Evolutionary conservation across 2,329 filamentous ascomycete species (phyloP).

Genomic region (Colletotrichum karsti): DNA sequence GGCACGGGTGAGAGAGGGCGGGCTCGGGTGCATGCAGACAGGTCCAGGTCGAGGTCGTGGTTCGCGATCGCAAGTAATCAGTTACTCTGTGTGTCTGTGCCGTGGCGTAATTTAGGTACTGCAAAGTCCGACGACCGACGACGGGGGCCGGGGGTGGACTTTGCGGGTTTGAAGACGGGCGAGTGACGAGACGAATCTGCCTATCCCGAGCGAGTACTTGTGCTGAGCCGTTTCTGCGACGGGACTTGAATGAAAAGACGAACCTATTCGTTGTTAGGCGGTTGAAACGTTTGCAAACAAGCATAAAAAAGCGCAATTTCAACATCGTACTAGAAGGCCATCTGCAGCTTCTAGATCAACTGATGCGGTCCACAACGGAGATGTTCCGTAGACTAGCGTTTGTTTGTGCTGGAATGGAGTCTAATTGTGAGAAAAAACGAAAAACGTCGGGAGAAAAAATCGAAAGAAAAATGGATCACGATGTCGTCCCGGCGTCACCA

Average conservation of each 20-base stretch:
- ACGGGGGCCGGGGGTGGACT: constrained; percentile 8
- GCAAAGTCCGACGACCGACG: constrained; percentile 3
- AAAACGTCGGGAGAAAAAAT: not conserved
- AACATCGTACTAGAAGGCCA: not conserved
- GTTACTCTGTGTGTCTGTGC: too few species aligned
- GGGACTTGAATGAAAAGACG: not conserved
- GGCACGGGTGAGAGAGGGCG: not conserved
- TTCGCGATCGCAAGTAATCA: too few species aligned
- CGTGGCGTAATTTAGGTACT: not conserved
- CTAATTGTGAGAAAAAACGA: not conserved
- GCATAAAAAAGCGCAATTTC: not conserved
- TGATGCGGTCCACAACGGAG: constrained; percentile 23
- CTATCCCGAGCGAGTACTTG: not conserved
- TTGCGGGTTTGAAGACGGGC: constrained; percentile 6
- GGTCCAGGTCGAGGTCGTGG: too few species aligned
- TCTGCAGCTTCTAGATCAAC: constrained; percentile 9
- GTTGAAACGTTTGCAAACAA: not conserved
- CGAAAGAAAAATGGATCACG: constrained; percentile 14
- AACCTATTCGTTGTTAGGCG: not conserved
- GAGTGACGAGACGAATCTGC: constrained; percentile 21
- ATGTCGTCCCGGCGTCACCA: constrained; percentile 11
- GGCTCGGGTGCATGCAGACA: not conserved
- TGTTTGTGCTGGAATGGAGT: not conserved
- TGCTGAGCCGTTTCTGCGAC: not conserved
- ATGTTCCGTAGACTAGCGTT: constrained; percentile 16